phyloP scores from a whole-genome alignment of 208 protist species.

The Crithidia sp. region DNA sequence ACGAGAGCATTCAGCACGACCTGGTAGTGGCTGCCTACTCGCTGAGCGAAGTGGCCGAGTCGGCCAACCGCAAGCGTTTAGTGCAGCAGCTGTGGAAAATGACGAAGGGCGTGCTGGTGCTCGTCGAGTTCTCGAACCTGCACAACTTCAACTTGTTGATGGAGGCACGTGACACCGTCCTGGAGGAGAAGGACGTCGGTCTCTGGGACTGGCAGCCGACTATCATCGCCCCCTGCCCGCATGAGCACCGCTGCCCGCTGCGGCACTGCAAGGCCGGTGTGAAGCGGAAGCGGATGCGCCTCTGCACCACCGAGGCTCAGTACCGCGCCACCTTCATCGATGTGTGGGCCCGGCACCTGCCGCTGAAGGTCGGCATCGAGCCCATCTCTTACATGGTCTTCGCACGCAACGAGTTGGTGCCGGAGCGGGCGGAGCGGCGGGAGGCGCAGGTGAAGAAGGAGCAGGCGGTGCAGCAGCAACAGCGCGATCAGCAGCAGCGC shows the following conservation, averaged over 20 bases:
- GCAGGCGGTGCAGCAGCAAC: constrained; percentile 35
- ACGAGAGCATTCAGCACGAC: constrained; percentile 83
- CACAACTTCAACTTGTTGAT: constrained; percentile 91
- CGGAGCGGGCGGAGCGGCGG: constrained; percentile 72
- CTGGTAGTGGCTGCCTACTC: constrained; percentile 87
- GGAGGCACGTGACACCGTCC: constrained; percentile 84
- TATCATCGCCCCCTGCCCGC: constrained; percentile 85
- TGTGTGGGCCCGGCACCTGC: constrained; percentile 80
- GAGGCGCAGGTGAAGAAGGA: constrained; percentile 44
- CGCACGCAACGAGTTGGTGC: constrained; percentile 86
- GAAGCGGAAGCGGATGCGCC: constrained; percentile 87
- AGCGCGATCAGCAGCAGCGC: constrained; percentile 64
- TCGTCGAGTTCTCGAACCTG: constrained; percentile 86
- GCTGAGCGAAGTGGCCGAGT: constrained; percentile 79
- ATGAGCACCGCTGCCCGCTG: constrained; percentile 82
- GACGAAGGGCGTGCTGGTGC: constrained; percentile 81
- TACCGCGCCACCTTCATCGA: constrained; percentile 90
- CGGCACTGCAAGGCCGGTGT: constrained; percentile 84
- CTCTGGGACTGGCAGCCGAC: constrained; percentile 92
- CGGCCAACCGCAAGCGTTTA: constrained; percentile 57
- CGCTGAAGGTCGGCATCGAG: constrained; percentile 85
- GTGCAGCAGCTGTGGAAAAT: constrained; percentile 91
- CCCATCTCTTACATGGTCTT: constrained; percentile 87
- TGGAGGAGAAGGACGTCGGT: constrained; percentile 86
- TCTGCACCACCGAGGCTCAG: constrained; percentile 84